Base-by-base conservation (phyloP, 2,329 filamentous ascomycete species). In the Cytospora chrysosperma region DNA sequence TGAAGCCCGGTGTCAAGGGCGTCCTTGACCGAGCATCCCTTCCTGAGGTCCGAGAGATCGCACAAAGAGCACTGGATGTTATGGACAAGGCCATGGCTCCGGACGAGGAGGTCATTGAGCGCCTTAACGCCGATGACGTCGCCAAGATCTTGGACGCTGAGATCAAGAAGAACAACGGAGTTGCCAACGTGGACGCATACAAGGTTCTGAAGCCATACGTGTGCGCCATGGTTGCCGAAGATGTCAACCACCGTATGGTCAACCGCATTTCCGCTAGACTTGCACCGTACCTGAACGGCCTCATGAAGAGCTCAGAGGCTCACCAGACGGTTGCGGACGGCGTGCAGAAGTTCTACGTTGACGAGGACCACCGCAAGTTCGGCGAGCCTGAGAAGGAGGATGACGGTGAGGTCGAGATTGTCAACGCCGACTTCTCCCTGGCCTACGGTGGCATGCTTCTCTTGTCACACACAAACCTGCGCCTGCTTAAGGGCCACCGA, bases 391-490 rank as follows among this genome's bases (percentile, higher is more conserved):
- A 91, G 68, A 91, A 93, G 76, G 92, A 95, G 67, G 92, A 97
- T 65, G 92, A 96, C 65, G 93, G 93, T 65, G 95, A 99, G 78
- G 83, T 89, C 26, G 95, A 98, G 77, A 97, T 99, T 73, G 95
- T 99, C 74, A 98, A 99, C 72, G 94, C 95, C 53, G 90, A 95
- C 74, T 99, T 99, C 81, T 99, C 95, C 24, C 86, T 99, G 27
- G 95, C 93, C 55, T 99, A 99, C 73, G 95, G 95, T 75, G 95
- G 95, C 72, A 98, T 97, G 93, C 86, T 99, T 69, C 82, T 99
- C 66, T 85, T 99, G 26, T 97, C 93, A 6, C 95, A 98, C 80
- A 97, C 95, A 69, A 98, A 97, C 75, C 82, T 99, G 51, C 89
- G 93, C 50, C 87, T 99, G 10, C 85, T 98, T 72, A 97, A 98